These are phyloP conservation scores for Limonium bicolor DNA, from an alignment of 148 eudicot genomes.

Conservation along the genomic window DNA sequence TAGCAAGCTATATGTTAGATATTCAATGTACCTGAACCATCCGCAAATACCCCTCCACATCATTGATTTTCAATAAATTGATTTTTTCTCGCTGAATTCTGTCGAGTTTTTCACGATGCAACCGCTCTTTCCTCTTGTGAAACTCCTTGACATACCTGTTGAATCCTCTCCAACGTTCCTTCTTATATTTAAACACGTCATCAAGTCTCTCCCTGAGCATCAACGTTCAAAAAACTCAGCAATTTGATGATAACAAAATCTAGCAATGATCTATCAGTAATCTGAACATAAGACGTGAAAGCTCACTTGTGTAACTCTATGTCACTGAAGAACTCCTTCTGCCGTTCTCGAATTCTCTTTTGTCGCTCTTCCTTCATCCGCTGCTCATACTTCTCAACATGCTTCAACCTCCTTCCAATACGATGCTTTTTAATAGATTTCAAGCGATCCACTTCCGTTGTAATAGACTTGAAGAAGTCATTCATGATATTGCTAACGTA, in stretches of 20 bases:
- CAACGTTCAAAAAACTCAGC: too few relatives aligned
- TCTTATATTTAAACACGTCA: constrained; percentile 70
- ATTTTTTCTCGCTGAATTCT: constrained; percentile 99
- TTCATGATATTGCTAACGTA: constrained; percentile 74
- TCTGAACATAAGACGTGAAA: background rate
- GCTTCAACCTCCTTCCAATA: constrained; percentile 85
- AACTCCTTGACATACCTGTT: constrained; percentile 78
- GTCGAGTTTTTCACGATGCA: constrained; percentile 91
- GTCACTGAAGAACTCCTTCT: constrained; percentile 94
- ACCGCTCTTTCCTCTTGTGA: constrained; percentile 88
- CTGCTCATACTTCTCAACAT: constrained; percentile 83
- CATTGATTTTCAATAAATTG: constrained; percentile 87
- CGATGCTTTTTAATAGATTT: constrained; percentile 82
- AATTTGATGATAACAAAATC: too few relatives aligned
- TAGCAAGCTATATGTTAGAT: background rate
- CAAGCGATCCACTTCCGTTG: constrained; percentile 65
- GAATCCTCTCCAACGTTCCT: constrained; percentile 86
- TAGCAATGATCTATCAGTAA: too few relatives aligned
- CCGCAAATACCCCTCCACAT: constrained; percentile 96
- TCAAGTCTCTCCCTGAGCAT: constrained; percentile 73
- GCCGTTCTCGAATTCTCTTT: constrained; percentile 84
- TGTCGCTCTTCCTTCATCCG: constrained; percentile 98
- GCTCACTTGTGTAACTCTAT: constrained; percentile 80
- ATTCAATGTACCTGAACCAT: constrained; percentile 75
- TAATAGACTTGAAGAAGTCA: constrained; percentile 81